Evolutionary conservation across 2,329 filamentous ascomycete species (phyloP).

Genomic region (Drechslerella stenobrocha): DNA sequence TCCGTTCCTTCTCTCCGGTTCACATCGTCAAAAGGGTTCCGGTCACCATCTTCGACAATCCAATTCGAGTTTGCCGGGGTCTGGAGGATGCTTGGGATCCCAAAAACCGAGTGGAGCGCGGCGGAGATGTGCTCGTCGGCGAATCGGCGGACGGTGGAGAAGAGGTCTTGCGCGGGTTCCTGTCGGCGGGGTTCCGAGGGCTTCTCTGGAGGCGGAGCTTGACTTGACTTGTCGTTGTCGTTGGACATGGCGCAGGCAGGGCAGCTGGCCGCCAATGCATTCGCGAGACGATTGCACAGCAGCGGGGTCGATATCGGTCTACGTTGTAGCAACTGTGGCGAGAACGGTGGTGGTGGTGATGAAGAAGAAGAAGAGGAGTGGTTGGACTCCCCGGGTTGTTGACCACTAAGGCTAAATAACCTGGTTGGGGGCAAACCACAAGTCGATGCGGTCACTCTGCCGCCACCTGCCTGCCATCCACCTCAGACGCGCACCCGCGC

Average conservation of each 20-base stretch:
- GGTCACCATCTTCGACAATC: slow-evolving; percentile 50
- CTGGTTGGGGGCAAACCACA: slow-evolving; percentile 28
- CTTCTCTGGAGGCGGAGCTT: slow-evolving; percentile 14
- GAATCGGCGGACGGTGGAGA: slow-evolving; percentile 51
- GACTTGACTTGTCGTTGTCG: slow-evolving; percentile 44
- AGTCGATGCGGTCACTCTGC: slow-evolving; percentile 21
- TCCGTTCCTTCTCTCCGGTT: slow-evolving; percentile 35
- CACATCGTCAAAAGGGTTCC: slow-evolving; percentile 26
- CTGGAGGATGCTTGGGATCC: slow-evolving; percentile 52
- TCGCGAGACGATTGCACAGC: neutral
- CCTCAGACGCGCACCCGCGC: neutral
- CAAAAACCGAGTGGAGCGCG: slow-evolving; percentile 52
- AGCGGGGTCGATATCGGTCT: neutral
- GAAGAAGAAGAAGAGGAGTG: slow-evolving; percentile 4
- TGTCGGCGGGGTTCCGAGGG: slow-evolving; percentile 26
- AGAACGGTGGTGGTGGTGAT: neutral
- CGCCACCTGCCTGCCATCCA: neutral
- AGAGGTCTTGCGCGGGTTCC: slow-evolving; percentile 44
- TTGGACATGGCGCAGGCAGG: slow-evolving; percentile 36
- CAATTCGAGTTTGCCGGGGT: slow-evolving; percentile 49
- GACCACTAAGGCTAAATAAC: slow-evolving; percentile 20
- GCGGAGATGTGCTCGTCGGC: slow-evolving; percentile 51
- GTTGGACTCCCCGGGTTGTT: too few relatives aligned
- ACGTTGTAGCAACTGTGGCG: neutral
- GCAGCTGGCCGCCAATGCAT: neutral